phyloP scores from a whole-genome alignment of 768 basidiomycete genomes.

The Multifurca ochricompacta region DNA sequence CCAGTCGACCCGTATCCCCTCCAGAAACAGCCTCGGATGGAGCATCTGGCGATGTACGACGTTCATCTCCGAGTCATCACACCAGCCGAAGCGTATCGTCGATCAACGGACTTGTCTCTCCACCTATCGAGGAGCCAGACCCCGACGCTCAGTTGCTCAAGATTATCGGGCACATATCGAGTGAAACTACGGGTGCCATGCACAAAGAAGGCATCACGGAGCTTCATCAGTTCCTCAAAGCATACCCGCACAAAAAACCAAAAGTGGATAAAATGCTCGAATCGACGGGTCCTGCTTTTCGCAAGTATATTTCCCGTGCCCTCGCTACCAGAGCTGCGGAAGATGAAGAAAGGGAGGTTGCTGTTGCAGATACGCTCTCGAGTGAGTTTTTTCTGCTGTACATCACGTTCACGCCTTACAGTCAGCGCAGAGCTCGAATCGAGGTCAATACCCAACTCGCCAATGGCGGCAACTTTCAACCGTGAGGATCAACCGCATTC shows the following conservation, averaged over 20 bases:
- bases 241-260: constrained; percentile 74
- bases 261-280: constrained; percentile 85
- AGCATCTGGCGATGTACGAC: constrained; percentile 36
- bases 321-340: constrained; percentile 83
- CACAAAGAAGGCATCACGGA: constrained; percentile 95
- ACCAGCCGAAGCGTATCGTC: constrained; percentile 67
- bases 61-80: constrained; percentile 53
- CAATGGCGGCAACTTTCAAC: neutral
- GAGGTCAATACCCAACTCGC: constrained; percentile 7
- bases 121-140: constrained; percentile 72
- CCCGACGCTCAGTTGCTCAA: constrained; percentile 76
- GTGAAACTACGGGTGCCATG: constrained; percentile 80
- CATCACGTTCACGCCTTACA: neutral
- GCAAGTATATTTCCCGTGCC: constrained; percentile 85
- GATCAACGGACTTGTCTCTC: constrained; percentile 46
- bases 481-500: constrained; percentile 13
- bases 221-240: constrained; percentile 87
- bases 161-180: constrained; percentile 82
- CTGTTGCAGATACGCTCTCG: constrained; percentile 75
- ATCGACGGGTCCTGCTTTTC: constrained; percentile 81
- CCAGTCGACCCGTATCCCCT: constrained; percentile 67
- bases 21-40: constrained; percentile 49
- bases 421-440: constrained; percentile 19
- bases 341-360: constrained; percentile 71
- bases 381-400: constrained; percentile 42